Evolutionary conservation across 768 basidiomycete species (phyloP).

Genomic region (Mycena polygramma): DNA sequence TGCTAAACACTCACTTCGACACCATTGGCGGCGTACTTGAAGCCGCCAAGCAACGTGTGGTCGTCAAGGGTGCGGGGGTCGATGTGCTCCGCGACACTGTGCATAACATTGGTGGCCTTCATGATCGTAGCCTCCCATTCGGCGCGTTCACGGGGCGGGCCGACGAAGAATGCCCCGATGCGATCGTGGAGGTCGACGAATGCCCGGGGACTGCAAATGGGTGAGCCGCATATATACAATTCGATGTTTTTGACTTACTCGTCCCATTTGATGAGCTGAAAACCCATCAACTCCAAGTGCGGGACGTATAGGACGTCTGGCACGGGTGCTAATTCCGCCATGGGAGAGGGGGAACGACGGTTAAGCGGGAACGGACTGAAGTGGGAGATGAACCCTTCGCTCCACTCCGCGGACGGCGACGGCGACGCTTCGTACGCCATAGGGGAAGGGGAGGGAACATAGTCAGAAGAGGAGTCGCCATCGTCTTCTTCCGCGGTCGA

Average conservation of each 20-base stretch:
- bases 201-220: not conserved
- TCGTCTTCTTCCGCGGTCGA: too few relatives aligned
- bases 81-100: not conserved
- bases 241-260: not conserved
- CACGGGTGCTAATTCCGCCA: not conserved
- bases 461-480: too few relatives aligned
- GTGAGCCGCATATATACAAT: not conserved
- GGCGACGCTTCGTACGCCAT: too few relatives aligned
- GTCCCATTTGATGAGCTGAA: not conserved
- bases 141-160: not conserved
- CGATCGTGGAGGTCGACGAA: not conserved
- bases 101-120: not conserved
- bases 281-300: not conserved
- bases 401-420: too few relatives aligned
- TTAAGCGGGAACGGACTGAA: not conserved
- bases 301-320: not conserved
- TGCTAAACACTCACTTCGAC: not conserved
- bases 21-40: not conserved
- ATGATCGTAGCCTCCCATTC: not conserved
- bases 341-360: not conserved
- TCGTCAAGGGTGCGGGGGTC: not conserved
- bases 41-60: not conserved
- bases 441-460: too few relatives aligned
- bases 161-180: not conserved
- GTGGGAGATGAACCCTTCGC: too few relatives aligned